phyloP scores from a whole-genome alignment of 345 rosid genomes.

The Combretum micranthum region DNA sequence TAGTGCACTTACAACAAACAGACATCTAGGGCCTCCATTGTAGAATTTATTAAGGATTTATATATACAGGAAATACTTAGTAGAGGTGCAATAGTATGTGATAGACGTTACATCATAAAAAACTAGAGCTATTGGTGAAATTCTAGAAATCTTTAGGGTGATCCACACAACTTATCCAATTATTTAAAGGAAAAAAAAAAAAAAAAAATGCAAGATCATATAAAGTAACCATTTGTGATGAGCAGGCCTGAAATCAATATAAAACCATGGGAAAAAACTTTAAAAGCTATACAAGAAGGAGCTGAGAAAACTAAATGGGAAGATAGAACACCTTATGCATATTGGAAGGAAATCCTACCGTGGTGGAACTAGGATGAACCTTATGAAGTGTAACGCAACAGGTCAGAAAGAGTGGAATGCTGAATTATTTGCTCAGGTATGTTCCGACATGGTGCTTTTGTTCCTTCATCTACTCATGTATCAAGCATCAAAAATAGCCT shows the following conservation, averaged over 20 bases:
- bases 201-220: slow-evolving; percentile 1
- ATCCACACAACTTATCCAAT: not conserved
- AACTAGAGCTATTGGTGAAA: too few relatives aligned
- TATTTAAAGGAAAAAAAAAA: not conserved
- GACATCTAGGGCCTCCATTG: too few relatives aligned
- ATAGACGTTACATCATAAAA: too few relatives aligned
- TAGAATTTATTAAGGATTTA: too few relatives aligned
- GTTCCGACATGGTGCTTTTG: not conserved
- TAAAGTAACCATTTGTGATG: not conserved
- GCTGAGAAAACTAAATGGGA: slow-evolving; percentile 40
- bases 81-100: too few relatives aligned
- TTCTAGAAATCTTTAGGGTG: too few relatives aligned
- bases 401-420: slow-evolving; percentile 26
- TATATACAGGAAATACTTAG: too few relatives aligned
- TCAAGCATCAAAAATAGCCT: slow-evolving; percentile 10
- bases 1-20: too few relatives aligned
- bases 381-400: slow-evolving; percentile 43
- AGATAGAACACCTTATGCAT: slow-evolving; percentile 53
- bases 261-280: slow-evolving; percentile 45
- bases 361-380: slow-evolving; percentile 26
- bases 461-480: slow-evolving; percentile 1
- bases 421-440: slow-evolving; percentile 31
- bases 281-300: slow-evolving; percentile 31
- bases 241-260: slow-evolving; percentile 55
- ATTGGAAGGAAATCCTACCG: slow-evolving; percentile 55